Evolutionary conservation across 169 alveolate genomes (phyloP).

Genomic region (Plasmodium gallinaceum): DNA sequence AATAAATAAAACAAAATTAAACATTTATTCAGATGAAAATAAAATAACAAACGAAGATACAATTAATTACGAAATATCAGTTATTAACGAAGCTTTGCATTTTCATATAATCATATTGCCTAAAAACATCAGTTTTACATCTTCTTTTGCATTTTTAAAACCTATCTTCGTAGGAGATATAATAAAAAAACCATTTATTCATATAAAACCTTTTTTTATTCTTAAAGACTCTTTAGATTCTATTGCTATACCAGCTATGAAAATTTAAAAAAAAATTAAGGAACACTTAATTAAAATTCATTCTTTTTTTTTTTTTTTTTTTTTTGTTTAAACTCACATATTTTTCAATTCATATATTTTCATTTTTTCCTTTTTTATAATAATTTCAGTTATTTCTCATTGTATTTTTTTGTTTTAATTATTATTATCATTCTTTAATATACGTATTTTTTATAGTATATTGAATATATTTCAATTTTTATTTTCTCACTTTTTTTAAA

Average conservation of each 20-base stretch:
- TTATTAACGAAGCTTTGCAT: constrained; percentile 43
- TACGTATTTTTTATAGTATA: background rate
- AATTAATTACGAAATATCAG: constrained; percentile 33
- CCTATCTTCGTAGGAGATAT: constrained; percentile 54
- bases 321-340: too few relatives aligned
- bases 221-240: constrained; percentile 69
- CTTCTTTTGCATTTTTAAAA: constrained; percentile 40
- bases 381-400: background rate
- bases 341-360: background rate
- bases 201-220: constrained; percentile 52
- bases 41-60: constrained; percentile 38
- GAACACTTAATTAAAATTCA: background rate
- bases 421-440: background rate
- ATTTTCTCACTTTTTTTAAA: too few relatives aligned
- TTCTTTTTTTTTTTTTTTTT: too few relatives aligned
- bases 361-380: background rate
- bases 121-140: constrained; percentile 32
- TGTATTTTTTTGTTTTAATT: background rate
- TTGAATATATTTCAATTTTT: constrained; percentile 4
- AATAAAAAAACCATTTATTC: constrained; percentile 65
- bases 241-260: constrained; percentile 36
- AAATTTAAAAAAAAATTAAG: constrained; percentile 26
- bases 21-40: constrained; percentile 70
- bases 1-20: constrained; percentile 61
- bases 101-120: constrained; percentile 40